These are phyloP conservation scores for Paraconiothyrium sp. DNA, from an alignment of 2,329 filamentous ascomycete genomes.

Conservation along the genomic window DNA sequence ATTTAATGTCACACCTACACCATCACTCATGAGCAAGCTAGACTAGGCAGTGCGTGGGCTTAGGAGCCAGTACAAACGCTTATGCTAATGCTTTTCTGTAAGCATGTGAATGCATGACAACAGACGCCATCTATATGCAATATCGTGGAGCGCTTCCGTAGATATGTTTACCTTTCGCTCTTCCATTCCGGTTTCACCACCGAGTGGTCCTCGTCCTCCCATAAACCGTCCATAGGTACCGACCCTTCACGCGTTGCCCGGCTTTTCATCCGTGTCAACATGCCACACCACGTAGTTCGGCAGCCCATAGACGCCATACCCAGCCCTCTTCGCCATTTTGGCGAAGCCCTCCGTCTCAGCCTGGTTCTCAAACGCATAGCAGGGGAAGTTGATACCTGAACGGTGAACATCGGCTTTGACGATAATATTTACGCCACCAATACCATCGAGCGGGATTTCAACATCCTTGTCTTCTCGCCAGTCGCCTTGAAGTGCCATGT, in stretches of 20 bases:
- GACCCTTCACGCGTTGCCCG: conserved; percentile 69
- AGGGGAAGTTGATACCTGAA: conserved; percentile 96
- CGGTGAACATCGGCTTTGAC: conserved; percentile 98
- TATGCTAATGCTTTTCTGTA: background rate
- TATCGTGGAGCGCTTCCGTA: background rate
- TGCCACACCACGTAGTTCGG: conserved; percentile 99
- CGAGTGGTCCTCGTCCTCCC: background rate
- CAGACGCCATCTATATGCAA: background rate
- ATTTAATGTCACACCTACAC: background rate
- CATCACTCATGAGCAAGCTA: background rate
- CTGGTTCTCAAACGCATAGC: conserved; percentile 97
- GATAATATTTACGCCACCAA: conserved; percentile 96
- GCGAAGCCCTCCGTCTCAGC: conserved; percentile 98
- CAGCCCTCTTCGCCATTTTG: conserved; percentile 97
- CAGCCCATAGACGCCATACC: conserved; percentile 89
- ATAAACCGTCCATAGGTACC: background rate
- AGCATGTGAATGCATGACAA: background rate
- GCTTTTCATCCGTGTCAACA: conserved; percentile 95
- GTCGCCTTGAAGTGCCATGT: conserved; percentile 92
- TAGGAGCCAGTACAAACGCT: background rate
- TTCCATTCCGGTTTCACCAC: background rate
- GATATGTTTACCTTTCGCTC: background rate
- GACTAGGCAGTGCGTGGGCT: background rate
- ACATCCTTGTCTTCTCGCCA: conserved; percentile 92
- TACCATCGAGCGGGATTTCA: conserved; percentile 91